Evolutionary conservation across 2,329 filamentous ascomycete genomes (phyloP).

Genomic region (Ophiognomonia clavigignenti-juglandacearum): DNA sequence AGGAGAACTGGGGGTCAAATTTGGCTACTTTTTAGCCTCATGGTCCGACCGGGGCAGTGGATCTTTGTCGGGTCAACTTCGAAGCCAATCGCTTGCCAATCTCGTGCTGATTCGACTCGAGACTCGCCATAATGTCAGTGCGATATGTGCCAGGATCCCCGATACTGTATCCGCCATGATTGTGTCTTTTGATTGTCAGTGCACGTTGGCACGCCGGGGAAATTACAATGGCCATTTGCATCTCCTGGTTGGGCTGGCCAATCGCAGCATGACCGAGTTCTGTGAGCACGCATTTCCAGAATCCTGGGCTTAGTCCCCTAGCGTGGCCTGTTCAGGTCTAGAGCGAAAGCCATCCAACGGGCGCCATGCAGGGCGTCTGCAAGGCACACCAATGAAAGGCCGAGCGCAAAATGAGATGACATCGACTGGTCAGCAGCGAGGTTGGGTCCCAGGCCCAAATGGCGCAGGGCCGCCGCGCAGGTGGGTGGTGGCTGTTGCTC

Average conservation of each 20-base stretch:
- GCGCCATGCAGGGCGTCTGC: slow-evolving; percentile 10
- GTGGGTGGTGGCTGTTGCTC: background rate
- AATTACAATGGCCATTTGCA: slow-evolving; percentile 12
- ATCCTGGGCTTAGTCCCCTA: background rate
- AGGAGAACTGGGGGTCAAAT: slow-evolving; percentile 7
- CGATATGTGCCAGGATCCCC: no score
- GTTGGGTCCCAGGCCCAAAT: background rate
- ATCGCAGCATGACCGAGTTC: slow-evolving; percentile 1
- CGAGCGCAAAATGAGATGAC: slow-evolving; percentile 14
- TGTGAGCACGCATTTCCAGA: slow-evolving; percentile 7
- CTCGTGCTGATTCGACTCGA: no score
- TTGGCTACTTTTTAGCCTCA: slow-evolving; percentile 9
- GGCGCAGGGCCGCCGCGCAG: no score
- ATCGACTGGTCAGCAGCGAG: background rate
- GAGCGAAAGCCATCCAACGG: slow-evolving; percentile 7
- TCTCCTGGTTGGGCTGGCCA: slow-evolving; percentile 5
- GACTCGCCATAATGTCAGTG: no score
- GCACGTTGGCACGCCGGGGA: slow-evolving; percentile 10
- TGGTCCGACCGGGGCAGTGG: no score
- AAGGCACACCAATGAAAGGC: slow-evolving; percentile 17
- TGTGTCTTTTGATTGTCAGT: slow-evolving; percentile 1
- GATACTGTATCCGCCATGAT: no score
- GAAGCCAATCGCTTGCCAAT: slow-evolving; percentile 6
- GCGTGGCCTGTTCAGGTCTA: background rate
- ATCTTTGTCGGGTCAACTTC: no score